A percentile compares a stretch with the other conserved stretches of the same genome.
Evolutionary conservation across 2,329 filamentous ascomycete genomes (phyloP).

Genomic region (Cyclaneusma minus): DNA sequence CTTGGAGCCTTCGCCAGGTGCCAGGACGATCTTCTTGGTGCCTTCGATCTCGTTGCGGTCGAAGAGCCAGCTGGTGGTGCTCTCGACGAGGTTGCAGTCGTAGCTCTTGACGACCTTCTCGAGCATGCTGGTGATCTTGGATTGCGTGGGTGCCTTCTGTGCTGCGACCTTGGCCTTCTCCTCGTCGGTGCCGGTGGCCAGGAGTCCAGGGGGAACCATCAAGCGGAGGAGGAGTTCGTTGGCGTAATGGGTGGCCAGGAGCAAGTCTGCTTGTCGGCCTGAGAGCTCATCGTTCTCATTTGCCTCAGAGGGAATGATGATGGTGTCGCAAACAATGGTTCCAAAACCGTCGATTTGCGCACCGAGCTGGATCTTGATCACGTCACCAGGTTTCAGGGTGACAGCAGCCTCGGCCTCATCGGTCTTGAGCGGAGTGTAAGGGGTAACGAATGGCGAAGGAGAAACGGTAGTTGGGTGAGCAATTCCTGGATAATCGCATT

Average conservation of each 20-base stretch:
- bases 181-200: constrained; percentile 74
- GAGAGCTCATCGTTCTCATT: constrained; percentile 48
- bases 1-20: constrained; percentile 72
- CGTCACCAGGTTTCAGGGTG: constrained; percentile 69
- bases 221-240: constrained; percentile 88
- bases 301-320: constrained; percentile 53
- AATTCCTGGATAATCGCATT: constrained; percentile 43
- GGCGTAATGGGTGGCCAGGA: constrained; percentile 84
- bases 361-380: constrained; percentile 96
- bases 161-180: constrained; percentile 85
- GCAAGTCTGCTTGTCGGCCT: constrained; percentile 69
- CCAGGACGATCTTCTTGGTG: constrained; percentile 78
- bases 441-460: constrained; percentile 84
- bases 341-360: constrained; percentile 97
- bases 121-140: constrained; percentile 71
- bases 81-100: constrained; percentile 87
- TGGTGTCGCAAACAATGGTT: constrained; percentile 87
- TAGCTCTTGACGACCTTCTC: constrained; percentile 88
- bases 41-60: constrained; percentile 96
- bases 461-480: constrained; percentile 91
- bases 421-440: constrained; percentile 82
- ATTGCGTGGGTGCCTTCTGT: constrained; percentile 70
- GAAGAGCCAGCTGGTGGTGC: constrained; percentile 95
- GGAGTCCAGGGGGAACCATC: constrained; percentile 78
- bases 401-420: constrained; percentile 72